phyloP scores from a whole-genome alignment of 352 stramenopile genomes.

The Phytophthora pluvialis region DNA sequence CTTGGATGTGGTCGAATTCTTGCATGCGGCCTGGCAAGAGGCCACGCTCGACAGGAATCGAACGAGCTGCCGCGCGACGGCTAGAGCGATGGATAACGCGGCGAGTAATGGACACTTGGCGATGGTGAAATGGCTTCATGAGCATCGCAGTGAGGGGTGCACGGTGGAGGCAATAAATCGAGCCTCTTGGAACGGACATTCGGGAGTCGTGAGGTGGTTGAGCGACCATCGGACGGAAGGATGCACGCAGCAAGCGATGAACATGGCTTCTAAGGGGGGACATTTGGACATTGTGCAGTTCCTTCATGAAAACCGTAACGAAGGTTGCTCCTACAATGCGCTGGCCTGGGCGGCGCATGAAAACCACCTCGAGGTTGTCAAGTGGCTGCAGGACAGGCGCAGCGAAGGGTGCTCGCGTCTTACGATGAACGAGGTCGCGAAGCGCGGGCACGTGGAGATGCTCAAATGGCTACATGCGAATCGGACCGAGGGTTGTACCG shows the following conservation, averaged over 20 bases:
- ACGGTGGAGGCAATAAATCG: constrained; percentile 40
- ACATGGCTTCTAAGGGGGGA: constrained; percentile 36
- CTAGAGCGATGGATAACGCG: constrained; percentile 34
- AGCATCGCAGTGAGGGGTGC: constrained; percentile 33
- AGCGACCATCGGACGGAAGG: constrained; percentile 33
- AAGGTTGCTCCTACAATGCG: constrained; percentile 43
- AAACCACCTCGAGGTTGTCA: constrained; percentile 35
- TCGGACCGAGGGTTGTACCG: constrained; percentile 35
- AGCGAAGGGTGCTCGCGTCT: constrained; percentile 41
- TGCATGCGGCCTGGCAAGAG: constrained; percentile 26
- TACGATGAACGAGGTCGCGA: constrained; percentile 41
- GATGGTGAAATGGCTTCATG: constrained; percentile 41
- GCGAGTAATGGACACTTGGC: constrained; percentile 36
- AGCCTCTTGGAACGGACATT: constrained; percentile 37
- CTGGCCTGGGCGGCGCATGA: constrained; percentile 40
- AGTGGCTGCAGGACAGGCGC: constrained; percentile 37
- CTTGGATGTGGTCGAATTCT: constrained; percentile 34
- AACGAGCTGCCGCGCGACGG: constrained; percentile 17
- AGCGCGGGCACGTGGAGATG: constrained; percentile 37
- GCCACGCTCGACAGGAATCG: constrained; percentile 28
- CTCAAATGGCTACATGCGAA: constrained; percentile 35
- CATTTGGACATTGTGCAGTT: constrained; percentile 40
- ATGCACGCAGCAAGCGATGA: constrained; percentile 42
- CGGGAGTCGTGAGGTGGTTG: constrained; percentile 36
- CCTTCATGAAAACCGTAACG: constrained; percentile 32